A percentile compares a stretch with the other conserved stretches of the same genome.
These are phyloP conservation scores for Colletotrichum brevisporum DNA, from an alignment of 2,329 filamentous ascomycete genomes.

Conservation along the genomic window DNA sequence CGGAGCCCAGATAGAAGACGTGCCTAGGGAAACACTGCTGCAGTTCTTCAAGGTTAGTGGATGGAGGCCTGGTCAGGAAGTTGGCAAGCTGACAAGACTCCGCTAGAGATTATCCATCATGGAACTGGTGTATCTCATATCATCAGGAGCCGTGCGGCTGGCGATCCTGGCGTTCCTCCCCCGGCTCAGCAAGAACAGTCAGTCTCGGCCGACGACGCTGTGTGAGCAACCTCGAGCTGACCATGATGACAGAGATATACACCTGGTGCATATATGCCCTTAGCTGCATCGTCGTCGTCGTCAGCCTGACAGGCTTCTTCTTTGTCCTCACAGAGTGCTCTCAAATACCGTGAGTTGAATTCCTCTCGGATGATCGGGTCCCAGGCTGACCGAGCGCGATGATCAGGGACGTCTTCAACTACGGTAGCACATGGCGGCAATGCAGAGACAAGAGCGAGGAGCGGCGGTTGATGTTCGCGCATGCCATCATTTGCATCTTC, in stretches of 20 bases:
- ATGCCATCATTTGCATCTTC: constrained; percentile 49
- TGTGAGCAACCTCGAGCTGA: neutral
- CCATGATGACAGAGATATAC: constrained; percentile 10
- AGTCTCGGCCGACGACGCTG: neutral
- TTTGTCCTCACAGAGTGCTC: constrained; percentile 44
- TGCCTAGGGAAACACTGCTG: constrained; percentile 17
- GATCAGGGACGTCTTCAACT: constrained; percentile 32
- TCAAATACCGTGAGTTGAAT: constrained; percentile 41
- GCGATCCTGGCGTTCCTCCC: constrained; percentile 53
- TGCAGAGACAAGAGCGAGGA: constrained; percentile 46
- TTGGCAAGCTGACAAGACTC: neutral
- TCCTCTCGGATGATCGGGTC: too few relatives aligned
- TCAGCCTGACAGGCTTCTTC: constrained; percentile 42
- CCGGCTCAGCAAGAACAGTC: constrained; percentile 52
- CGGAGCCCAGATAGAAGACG: constrained; percentile 28
- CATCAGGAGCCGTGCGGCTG: constrained; percentile 50
- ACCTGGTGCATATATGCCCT: constrained; percentile 34
- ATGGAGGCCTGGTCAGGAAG: too few relatives aligned
- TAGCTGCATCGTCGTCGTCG: constrained; percentile 36
- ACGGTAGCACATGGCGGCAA: constrained; percentile 36
- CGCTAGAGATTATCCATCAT: constrained; percentile 27
- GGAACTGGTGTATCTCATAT: constrained; percentile 48
- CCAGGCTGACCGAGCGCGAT: neutral
- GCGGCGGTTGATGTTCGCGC: constrained; percentile 50
- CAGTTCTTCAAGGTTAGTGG: constrained; percentile 25